Conservation (phyloP, 2,329 filamentous ascomycete genomes). For the Ilyonectria robusta region DNA sequence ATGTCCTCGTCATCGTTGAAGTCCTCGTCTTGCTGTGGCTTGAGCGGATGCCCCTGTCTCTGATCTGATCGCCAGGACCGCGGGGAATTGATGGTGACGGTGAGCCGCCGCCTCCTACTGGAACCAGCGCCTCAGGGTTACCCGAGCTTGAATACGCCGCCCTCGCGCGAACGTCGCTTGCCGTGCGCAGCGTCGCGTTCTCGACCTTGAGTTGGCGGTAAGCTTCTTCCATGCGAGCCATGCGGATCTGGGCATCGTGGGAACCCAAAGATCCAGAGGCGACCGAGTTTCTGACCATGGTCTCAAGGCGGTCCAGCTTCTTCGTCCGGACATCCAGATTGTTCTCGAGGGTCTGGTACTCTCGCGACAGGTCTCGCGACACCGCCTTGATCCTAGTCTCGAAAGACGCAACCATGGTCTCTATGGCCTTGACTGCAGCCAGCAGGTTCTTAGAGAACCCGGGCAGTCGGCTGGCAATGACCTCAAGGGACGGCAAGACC, state of each 20-base stretch:
- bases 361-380: conserved; percentile 91
- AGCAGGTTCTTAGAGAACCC: conserved; percentile 93
- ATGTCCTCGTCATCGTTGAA: conserved; percentile 51
- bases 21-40: conserved; percentile 49
- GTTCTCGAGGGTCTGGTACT: conserved; percentile 89
- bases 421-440: conserved; percentile 88
- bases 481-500: conserved; percentile 84
- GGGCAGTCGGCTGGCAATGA: conserved; percentile 86
- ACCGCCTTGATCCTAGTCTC: conserved; percentile 84
- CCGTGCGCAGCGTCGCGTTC: conserved; percentile 77
- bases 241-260: conserved; percentile 61
- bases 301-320: conserved; percentile 89
- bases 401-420: conserved; percentile 83
- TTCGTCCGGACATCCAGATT: conserved; percentile 85
- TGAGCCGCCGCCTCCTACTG: conserved; percentile 55
- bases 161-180: conserved; percentile 70
- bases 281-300: conserved; percentile 77
- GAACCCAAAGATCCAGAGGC: conserved; percentile 63
- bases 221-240: conserved; percentile 71
- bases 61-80: conserved; percentile 63
- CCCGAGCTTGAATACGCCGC: conserved; percentile 60
- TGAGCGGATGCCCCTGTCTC: conserved; percentile 55
- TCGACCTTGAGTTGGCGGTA: conserved; percentile 76
- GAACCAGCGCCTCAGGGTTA: conserved; percentile 54
- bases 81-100: conserved; percentile 69